Evolutionary conservation across 2,329 filamentous ascomycete species (phyloP), one percentile per base, ranked within the genome.

Genomic region (Alternaria arbusti): DNA sequence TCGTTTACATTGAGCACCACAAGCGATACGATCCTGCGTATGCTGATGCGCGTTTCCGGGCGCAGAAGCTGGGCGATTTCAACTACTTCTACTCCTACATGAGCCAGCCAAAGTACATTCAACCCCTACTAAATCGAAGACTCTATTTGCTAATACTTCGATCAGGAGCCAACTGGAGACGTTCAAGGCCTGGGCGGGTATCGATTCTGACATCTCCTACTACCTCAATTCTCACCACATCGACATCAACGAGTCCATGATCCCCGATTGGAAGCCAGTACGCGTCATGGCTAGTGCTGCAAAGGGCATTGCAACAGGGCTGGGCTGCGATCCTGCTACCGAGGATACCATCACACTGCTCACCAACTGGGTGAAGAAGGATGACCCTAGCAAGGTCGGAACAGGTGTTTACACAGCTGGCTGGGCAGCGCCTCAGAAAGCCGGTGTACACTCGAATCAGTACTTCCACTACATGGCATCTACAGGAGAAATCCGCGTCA

Each of bases 41-140:
- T 83, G 89, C 92, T 13, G 94, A 97, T 79, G 95, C 95, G 13
- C 88, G 90, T 54, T 90, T 90, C 82, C 89, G 91, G 72, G 92
- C 93, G 13, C 83, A 88, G 76, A 89, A 85, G 57, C 85, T 97
- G 8, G 94, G 94, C 68, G 93, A 97, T 82, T 97, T 97, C 88
- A 97, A 97, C 85, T 97, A 97, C 86, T 97, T 97, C 80, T 97
- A 97, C 86, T 91, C 88, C 73, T 97, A 97, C 87, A 97, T 97
- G 94, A 93, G 90, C 54, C 94, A 97, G 85, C 77, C 77, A 20
- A 79, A 79, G 74, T 76, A 68, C 63, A 66, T 25, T 22, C n/a
- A 30, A 47, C 9, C n/a, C 36, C 91, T 91, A 65, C 20, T 6
- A 10, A 12, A 15, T 13, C 11, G 4, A 26, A 50, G 25, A 13